Conservation (phyloP, 2,329 filamentous ascomycete genomes). For the Mariannaea elegans region DNA sequence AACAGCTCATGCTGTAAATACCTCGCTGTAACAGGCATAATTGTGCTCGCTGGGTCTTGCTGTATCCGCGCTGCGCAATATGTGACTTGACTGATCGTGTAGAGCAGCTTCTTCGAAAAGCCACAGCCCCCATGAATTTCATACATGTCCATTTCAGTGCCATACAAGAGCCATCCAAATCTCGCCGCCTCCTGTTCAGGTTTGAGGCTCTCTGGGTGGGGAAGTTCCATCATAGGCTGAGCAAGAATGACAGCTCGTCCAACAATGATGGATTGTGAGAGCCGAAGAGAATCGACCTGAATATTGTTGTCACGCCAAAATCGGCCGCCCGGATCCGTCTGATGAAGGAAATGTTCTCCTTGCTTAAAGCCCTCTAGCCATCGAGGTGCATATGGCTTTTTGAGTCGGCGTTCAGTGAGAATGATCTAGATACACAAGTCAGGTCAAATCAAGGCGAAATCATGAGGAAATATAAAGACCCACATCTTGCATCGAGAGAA, state of each 20-base stretch:
- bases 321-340: constrained; percentile 47
- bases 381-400: constrained; percentile 44
- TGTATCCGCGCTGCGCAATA: constrained; percentile 46
- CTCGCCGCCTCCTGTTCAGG: constrained; percentile 41
- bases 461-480: constrained; percentile 23
- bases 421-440: constrained; percentile 42
- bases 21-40: constrained; percentile 44
- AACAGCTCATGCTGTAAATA: constrained; percentile 41
- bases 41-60: constrained; percentile 44
- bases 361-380: constrained; percentile 51
- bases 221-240: constrained; percentile 49
- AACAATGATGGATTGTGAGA: constrained; percentile 52
- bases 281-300: constrained; percentile 46
- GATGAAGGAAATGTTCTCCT: constrained; percentile 46
- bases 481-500: constrained; percentile 53
- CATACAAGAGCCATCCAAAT: constrained; percentile 52
- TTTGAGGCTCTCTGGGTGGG: constrained; percentile 39
- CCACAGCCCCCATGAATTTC: constrained; percentile 54
- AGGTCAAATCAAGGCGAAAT: neutral
- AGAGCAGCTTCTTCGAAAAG: constrained; percentile 51
- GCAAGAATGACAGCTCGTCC: constrained; percentile 51
- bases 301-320: constrained; percentile 48
- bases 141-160: constrained; percentile 45
- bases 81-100: constrained; percentile 50
- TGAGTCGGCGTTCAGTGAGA: constrained; percentile 47